phyloP scores from a whole-genome alignment of 306 rosid genomes.

The Lablab purpureus region DNA sequence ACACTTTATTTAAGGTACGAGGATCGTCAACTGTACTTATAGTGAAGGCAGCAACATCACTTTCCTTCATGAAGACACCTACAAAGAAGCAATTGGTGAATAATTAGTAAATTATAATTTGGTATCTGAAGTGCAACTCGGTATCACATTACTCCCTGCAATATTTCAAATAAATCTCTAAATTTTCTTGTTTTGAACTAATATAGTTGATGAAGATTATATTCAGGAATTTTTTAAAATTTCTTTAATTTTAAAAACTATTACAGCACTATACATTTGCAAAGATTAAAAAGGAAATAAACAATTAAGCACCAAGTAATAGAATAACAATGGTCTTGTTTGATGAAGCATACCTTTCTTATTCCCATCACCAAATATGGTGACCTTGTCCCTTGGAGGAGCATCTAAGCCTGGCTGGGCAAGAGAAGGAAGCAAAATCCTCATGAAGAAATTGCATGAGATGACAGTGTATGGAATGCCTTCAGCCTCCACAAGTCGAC shows the following conservation, averaged over 20 bases:
- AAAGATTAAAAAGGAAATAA: not conserved
- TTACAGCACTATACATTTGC: not conserved
- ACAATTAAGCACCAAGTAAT: not conserved
- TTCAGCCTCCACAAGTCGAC: slow-evolving; percentile 66
- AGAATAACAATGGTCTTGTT: slow-evolving; percentile 30
- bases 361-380: slow-evolving; percentile 76
- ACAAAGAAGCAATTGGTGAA: slow-evolving; percentile 40
- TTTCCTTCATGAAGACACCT: slow-evolving; percentile 72
- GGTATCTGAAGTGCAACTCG: not conserved
- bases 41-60: slow-evolving; percentile 84
- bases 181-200: too few relatives aligned
- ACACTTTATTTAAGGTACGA: slow-evolving; percentile 64
- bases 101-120: too few relatives aligned
- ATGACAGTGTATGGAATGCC: slow-evolving; percentile 73
- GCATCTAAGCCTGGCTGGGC: slow-evolving; percentile 69
- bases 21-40: slow-evolving; percentile 79
- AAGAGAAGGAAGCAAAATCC: slow-evolving; percentile 71
- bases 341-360: slow-evolving; percentile 61
- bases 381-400: slow-evolving; percentile 80
- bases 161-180: too few relatives aligned
- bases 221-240: too few relatives aligned
- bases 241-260: not conserved
- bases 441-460: slow-evolving; percentile 76
- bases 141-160: not conserved
- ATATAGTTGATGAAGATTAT: too few relatives aligned